Evolutionary conservation across 2,329 filamentous ascomycete species (phyloP).

Genomic region (Acarospora socialis): DNA sequence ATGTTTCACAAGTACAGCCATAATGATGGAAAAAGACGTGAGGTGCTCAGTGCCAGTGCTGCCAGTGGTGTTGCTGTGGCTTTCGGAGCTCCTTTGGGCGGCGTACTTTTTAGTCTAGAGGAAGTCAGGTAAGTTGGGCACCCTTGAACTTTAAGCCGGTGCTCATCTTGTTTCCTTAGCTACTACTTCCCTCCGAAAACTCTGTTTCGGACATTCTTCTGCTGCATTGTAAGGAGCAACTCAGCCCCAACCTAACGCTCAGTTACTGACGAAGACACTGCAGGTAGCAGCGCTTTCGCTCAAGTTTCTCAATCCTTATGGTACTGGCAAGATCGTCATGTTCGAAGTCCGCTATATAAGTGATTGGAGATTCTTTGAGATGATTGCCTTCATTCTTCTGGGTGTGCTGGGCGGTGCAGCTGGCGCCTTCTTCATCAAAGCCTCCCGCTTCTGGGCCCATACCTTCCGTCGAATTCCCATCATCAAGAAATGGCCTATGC

Average conservation of each 20-base stretch:
- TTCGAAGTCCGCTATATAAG: conserved; percentile 84
- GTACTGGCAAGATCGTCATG: conserved; percentile 89
- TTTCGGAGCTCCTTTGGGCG: conserved; percentile 80
- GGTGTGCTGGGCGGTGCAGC: conserved; percentile 71
- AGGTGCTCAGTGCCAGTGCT: conserved; percentile 83
- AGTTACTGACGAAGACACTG: no score
- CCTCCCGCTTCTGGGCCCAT: conserved; percentile 75
- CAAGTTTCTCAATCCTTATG: conserved; percentile 92
- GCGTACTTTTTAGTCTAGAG: conserved; percentile 84
- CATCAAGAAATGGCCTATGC: conserved; percentile 70
- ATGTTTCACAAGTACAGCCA: conserved; percentile 87
- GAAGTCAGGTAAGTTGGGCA: conserved; percentile 49
- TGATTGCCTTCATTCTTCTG: conserved; percentile 70
- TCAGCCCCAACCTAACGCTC: no score
- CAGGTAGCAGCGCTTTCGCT: conserved; percentile 78
- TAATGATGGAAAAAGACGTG: conserved; percentile 87
- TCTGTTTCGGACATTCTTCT: conserved; percentile 97
- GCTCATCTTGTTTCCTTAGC: conserved; percentile 25
- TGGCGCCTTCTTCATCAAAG: conserved; percentile 93
- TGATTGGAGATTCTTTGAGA: conserved; percentile 91
- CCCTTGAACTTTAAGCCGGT: not conserved
- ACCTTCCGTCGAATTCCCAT: conserved; percentile 66
- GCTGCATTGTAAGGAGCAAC: conserved; percentile 86
- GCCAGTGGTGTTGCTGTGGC: conserved; percentile 87
- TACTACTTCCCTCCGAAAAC: conserved; percentile 98